A percentile compares a stretch with the other conserved stretches of the same genome.
Conservation (phyloP, 2,329 filamentous ascomycete genomes). For the Colletotrichum tabaci region DNA sequence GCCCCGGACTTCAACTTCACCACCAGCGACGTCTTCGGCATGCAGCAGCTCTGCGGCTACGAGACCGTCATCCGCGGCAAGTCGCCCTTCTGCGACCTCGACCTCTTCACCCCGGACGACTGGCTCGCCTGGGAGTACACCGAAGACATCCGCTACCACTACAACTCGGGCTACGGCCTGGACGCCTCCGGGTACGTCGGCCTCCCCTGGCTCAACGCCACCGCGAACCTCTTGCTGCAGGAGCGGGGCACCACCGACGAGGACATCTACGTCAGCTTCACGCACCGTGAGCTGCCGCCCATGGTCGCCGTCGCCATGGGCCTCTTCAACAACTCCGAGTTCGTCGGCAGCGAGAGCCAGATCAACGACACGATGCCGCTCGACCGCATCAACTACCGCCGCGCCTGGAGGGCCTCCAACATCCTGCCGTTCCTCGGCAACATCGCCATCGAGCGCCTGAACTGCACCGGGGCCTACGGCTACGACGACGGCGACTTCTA, state of each 20-base stretch:
- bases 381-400: conserved; percentile 72
- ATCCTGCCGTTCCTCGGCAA: conserved; percentile 77
- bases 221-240: conserved; percentile 64
- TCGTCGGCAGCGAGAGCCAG: conserved; percentile 59
- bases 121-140: conserved; percentile 79
- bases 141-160: conserved; percentile 75
- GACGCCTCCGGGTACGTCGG: conserved; percentile 70
- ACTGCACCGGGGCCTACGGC: conserved; percentile 71
- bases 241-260: conserved; percentile 56
- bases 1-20: conserved; percentile 75
- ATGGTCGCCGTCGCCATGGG: conserved; percentile 77
- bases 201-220: conserved; percentile 77
- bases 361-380: conserved; percentile 77
- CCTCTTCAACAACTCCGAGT: conserved; percentile 77
- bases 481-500: conserved; percentile 67
- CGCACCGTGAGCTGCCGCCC: conserved; percentile 77
- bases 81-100: conserved; percentile 73
- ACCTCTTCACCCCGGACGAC: conserved; percentile 72
- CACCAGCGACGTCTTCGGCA: conserved; percentile 72
- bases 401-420: conserved; percentile 74
- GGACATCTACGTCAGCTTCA: conserved; percentile 78
- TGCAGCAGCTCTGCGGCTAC: conserved; percentile 78
- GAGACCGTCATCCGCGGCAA: conserved; percentile 75
- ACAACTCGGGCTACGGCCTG: conserved; percentile 77
- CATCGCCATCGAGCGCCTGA: conserved; percentile 75